Base-by-base conservation (phyloP, 257 asterid species). In the Apocynum venetum region DNA sequence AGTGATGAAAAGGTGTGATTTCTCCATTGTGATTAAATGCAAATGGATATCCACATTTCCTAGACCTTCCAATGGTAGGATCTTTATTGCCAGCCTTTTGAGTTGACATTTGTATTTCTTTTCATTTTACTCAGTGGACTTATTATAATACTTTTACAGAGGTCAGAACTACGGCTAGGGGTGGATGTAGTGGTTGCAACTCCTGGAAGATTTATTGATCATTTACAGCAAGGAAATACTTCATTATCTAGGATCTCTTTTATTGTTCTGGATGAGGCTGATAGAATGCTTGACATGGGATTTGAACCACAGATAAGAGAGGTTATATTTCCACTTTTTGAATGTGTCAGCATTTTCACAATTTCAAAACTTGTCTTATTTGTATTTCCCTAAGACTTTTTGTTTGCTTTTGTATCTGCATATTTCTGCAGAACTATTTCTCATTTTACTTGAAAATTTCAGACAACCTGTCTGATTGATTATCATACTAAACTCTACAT, bases 231-330 rank as follows among this genome's bases (percentile, higher is more conserved):
- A 80, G 93, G 93, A 86, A 91, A 90, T 83, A 89, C 93, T 77
- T 88, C 89, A 71, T 83, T 93, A 61, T 87, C 92, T 47, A 89
- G 97, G 81, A 85, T 88, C 57, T 82, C 96, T 38, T 93, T 85
- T 86, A 82, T 93, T 80, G 91, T 90, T 81, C 85, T 93, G 82
- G 98, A 93, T 81, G 98, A 93, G 77, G 98, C 98, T 82, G 98
- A 93, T 78, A 86, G 98, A 76, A 91, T 93, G 98, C 96, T 93
- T 69, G 97, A 93, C 84, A 90, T 93, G 96, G 98, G 98, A 80
- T 93, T 93, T 86, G 98, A 93, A 86, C 95, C 96, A 79, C 96
- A 93, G 86, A 93, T 93, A 87, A 90, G 92, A 90, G 97, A 93
- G 96, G 98, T 91, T 57, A 71, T 63, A 43, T 60, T 79, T 71